These are phyloP conservation scores for Stemphylium beticola DNA, from an alignment of 2,329 filamentous ascomycete genomes.

Conservation along the genomic window DNA sequence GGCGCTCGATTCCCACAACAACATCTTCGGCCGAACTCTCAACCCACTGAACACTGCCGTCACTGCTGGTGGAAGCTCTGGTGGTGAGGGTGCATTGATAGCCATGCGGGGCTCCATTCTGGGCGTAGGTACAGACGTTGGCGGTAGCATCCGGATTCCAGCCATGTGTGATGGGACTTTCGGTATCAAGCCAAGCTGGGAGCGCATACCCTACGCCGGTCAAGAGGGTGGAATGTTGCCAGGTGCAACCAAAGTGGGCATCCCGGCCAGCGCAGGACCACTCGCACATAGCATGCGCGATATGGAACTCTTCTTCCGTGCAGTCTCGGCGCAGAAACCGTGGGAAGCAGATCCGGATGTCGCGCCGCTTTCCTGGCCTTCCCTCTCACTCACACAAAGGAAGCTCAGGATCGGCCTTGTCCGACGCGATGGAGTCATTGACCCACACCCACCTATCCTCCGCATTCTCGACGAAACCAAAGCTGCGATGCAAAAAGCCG, in stretches of 20 bases:
- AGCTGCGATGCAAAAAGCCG: conserved; percentile 37
- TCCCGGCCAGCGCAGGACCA: conserved; percentile 55
- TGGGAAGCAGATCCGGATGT: conserved; percentile 58
- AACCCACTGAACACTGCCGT: conserved; percentile 57
- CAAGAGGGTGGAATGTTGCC: conserved; percentile 57
- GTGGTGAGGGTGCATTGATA: conserved; percentile 60
- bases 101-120: conserved; percentile 57
- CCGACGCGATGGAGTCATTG: conserved; percentile 57
- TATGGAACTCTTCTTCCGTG: conserved; percentile 61
- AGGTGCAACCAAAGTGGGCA: conserved; percentile 55
- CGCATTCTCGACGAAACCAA: conserved; percentile 56
- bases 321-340: conserved; percentile 59
- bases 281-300: conserved; percentile 56
- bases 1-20: conserved; percentile 60
- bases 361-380: conserved; percentile 49
- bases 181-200: conserved; percentile 54
- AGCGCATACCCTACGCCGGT: conserved; percentile 59
- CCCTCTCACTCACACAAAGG: conserved; percentile 24
- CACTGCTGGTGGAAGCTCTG: conserved; percentile 60
- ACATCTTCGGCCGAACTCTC: conserved; percentile 54
- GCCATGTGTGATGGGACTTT: conserved; percentile 58
- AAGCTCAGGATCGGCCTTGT: conserved; percentile 57
- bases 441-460: conserved; percentile 59
- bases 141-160: conserved; percentile 61
- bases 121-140: conserved; percentile 62